Evolutionary conservation across 108 stramenopile genomes (phyloP), one percentile per base, ranked within the genome.

Genomic region (Cyclotella sp.): DNA sequence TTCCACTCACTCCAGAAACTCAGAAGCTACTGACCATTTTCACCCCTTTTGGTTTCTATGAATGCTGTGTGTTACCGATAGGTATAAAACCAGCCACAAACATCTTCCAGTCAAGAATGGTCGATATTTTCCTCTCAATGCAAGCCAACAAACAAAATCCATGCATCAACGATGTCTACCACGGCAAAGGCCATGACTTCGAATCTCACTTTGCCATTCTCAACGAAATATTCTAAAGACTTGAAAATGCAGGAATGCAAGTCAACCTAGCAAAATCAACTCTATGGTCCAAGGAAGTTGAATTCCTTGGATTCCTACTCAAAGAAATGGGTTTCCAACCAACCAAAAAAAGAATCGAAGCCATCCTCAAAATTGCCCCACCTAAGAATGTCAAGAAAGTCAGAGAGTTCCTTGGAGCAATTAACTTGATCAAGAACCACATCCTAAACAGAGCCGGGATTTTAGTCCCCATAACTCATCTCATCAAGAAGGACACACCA

Each of bases 41-140:
- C 28, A 63, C 55, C 42, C 58, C 55, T 11, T 72, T 60, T 5
- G 67, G 52, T 1, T 40, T 16, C n/a, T 65, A 18, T 24, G 42
- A 65, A 45, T 65, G 44, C 42, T 24, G 9, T 1, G 49, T 51
- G 0, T 29, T 68, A 24, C 67, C 67, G 5, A 68, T 68, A 49
- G 67, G 67, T 30, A 27, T 68, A 19, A 53, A 26, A 51, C 67
- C 67, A 52, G 67, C 67, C 9, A 68, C 67, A 13, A 49, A 68
- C 46, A 26, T 68, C 51, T 68, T 68, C 43, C 67, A 68, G 52
- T 26, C 47, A 19, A 39, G 70, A 26, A 72, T 72, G 58, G 45
- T 47, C 3, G 28, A n/a, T 8, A 19, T 72, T 39, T 72, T 72
- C 19, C 10, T 8, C n/a, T 14, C 0, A 0, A 59, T 72, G 70